A percentile compares a stretch with the other conserved stretches of the same genome.
These are phyloP conservation scores for Auricularia sp. DNA, from an alignment of 768 basidiomycete genomes.

Conservation along the genomic window DNA sequence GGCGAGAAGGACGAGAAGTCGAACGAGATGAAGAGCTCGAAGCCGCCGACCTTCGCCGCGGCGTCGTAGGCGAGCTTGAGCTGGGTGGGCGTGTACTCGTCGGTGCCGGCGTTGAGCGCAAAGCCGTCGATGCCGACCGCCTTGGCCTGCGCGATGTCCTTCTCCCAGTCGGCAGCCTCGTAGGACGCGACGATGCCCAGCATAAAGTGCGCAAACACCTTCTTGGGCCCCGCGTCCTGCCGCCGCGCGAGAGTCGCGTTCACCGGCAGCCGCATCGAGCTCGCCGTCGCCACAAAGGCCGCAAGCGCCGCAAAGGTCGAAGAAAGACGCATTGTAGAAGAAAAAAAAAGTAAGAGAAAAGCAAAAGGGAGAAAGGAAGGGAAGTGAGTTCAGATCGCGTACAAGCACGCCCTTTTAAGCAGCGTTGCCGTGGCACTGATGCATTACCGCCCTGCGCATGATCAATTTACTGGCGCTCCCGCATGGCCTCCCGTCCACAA, in stretches of 20 bases:
- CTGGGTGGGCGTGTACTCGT: constrained; percentile 13
- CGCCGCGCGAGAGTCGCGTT: too few relatives aligned
- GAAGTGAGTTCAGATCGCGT: not conserved
- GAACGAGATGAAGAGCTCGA: constrained; percentile 12
- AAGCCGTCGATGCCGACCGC: constrained; percentile 12
- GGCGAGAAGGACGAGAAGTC: constrained; percentile 7
- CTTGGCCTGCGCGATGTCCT: constrained; percentile 11
- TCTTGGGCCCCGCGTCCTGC: constrained; percentile 8
- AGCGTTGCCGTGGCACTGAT: too few relatives aligned
- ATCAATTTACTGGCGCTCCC: too few relatives aligned
- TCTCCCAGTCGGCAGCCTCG: constrained; percentile 7
- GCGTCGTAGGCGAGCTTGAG: constrained; percentile 13
- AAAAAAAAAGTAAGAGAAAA: not conserved
- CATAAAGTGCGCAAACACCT: constrained; percentile 15
- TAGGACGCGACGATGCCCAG: constrained; percentile 15
- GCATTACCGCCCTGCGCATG: too few relatives aligned
- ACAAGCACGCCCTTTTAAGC: not conserved
- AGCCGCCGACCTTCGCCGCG: constrained; percentile 3
- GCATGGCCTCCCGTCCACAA: too few relatives aligned
- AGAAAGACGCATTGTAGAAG: not conserved
- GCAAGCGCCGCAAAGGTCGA: not conserved
- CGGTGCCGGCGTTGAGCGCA: constrained; percentile 15
- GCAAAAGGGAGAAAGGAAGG: not conserved
- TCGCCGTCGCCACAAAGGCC: too few relatives aligned
- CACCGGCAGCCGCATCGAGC: too few relatives aligned